Evolutionary conservation across 108 stramenopile genomes (phyloP).

Genomic region (Nitzschia sp.): DNA sequence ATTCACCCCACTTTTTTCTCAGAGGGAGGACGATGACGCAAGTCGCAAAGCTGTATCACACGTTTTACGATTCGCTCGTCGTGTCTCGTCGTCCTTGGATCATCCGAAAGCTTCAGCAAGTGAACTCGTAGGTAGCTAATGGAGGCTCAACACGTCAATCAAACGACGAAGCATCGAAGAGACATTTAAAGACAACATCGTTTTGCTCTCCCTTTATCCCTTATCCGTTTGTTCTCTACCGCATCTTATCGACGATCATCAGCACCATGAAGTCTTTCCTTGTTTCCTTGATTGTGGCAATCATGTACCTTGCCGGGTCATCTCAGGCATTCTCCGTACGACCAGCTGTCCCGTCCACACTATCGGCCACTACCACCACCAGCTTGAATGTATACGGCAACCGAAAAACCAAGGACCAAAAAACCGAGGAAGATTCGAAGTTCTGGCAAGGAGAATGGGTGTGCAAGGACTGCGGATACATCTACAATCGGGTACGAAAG

Average conservation of each 20-base stretch:
- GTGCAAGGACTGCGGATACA: conserved; percentile 97
- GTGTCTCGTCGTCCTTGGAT: background rate
- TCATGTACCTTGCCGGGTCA: background rate
- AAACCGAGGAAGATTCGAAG: conserved; percentile 60
- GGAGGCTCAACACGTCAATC: background rate
- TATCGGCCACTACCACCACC: conserved; percentile 21
- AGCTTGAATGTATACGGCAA: conserved; percentile 84
- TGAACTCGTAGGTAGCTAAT: too few species aligned
- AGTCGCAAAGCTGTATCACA: background rate
- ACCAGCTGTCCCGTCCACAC: background rate
- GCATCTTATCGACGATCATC: background rate
- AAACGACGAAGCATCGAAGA: background rate
- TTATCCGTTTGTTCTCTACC: background rate
- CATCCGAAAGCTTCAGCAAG: background rate
- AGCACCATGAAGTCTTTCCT: conserved; percentile 17
- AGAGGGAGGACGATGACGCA: background rate
- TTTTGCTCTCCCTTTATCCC: background rate
- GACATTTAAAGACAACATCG: background rate
- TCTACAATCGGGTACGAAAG: conserved; percentile 84
- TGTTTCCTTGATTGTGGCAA: conserved; percentile 5
- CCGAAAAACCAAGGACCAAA: conserved; percentile 67
- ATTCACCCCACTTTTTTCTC: background rate
- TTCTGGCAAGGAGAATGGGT: conserved; percentile 99
- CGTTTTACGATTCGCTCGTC: too few species aligned
- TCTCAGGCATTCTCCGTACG: conserved; percentile 23